phyloP scores from a whole-genome alignment of 2,329 filamentous ascomycete genomes.

The Penicillium sp. region DNA sequence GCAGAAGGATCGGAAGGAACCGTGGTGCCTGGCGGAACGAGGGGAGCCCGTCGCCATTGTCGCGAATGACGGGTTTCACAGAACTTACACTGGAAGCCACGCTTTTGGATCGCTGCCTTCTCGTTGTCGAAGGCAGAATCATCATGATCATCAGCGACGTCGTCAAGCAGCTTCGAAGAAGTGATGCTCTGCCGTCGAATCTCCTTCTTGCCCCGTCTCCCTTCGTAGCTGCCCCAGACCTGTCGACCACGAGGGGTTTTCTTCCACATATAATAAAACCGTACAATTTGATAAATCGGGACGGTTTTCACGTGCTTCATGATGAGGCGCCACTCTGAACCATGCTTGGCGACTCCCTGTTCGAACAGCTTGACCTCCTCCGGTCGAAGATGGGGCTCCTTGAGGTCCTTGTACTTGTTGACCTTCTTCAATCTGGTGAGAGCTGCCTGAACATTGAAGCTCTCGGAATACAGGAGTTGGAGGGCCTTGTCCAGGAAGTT shows the following conservation, averaged over 20 bases:
- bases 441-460: constrained; percentile 70
- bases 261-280: constrained; percentile 98
- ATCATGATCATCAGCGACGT: constrained; percentile 87
- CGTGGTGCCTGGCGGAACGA: constrained; percentile 67
- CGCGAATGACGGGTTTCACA: constrained; percentile 76
- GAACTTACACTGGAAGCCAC: constrained; percentile 90
- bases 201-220: constrained; percentile 87
- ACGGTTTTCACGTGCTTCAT: constrained; percentile 79
- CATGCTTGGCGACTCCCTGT: constrained; percentile 83
- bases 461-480: constrained; percentile 67
- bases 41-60: constrained; percentile 89
- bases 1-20: constrained; percentile 63
- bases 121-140: constrained; percentile 93
- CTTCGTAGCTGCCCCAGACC: constrained; percentile 86
- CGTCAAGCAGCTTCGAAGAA: constrained; percentile 74
- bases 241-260: constrained; percentile 82
- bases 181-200: constrained; percentile 62
- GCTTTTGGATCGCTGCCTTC: constrained; percentile 76
- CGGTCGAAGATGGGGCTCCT: constrained; percentile 76
- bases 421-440: constrained; percentile 67
- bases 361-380: constrained; percentile 87
- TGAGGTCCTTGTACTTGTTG: constrained; percentile 68
- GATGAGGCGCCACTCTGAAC: constrained; percentile 82
- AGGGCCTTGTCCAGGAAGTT: constrained; percentile 86
- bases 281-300: constrained; percentile 75